Conservation (phyloP, 192 early-diverging fungal species). For the Helicostylum pulchrum region DNA sequence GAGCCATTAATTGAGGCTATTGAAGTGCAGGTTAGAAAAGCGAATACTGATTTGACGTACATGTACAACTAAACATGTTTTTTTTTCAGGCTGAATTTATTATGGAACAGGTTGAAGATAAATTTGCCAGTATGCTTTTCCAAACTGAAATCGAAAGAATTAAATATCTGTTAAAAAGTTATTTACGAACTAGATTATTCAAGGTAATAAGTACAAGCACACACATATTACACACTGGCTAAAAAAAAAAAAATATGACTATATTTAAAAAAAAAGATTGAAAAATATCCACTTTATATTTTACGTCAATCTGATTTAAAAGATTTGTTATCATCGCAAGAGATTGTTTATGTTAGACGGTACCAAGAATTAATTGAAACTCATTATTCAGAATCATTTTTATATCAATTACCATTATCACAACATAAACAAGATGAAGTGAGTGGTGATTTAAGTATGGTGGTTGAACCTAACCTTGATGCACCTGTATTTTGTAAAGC, state of each 20-base stretch:
- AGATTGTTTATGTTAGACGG: constrained; percentile 47
- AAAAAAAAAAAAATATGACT: background rate
- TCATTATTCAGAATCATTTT: constrained; percentile 47
- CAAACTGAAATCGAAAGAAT: constrained; percentile 67
- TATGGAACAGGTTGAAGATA: constrained; percentile 34
- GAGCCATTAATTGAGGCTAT: constrained; percentile 51
- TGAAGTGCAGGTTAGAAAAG: constrained; percentile 50
- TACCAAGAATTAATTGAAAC: constrained; percentile 49
- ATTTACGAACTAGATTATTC: constrained; percentile 58
- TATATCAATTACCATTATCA: constrained; percentile 45
- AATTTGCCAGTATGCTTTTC: constrained; percentile 54
- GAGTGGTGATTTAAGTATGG: constrained; percentile 32
- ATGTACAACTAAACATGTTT: constrained; percentile 8
- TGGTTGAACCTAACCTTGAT: constrained; percentile 51
- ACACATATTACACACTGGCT: too few relatives aligned
- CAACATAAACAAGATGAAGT: constrained; percentile 51
- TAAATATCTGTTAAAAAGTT: constrained; percentile 61
- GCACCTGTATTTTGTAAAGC: constrained; percentile 61
- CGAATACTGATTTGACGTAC: constrained; percentile 7
- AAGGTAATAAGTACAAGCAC: too few relatives aligned
- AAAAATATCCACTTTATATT: constrained; percentile 46
- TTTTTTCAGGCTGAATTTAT: constrained; percentile 25
- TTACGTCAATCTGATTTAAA: constrained; percentile 36
- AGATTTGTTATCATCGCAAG: constrained; percentile 45
- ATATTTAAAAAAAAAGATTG: constrained; percentile 56